Evolutionary conservation across 2,329 filamentous ascomycete species (phyloP), one percentile per base, ranked within the genome.

Genomic region (Diaporthe sp.): DNA sequence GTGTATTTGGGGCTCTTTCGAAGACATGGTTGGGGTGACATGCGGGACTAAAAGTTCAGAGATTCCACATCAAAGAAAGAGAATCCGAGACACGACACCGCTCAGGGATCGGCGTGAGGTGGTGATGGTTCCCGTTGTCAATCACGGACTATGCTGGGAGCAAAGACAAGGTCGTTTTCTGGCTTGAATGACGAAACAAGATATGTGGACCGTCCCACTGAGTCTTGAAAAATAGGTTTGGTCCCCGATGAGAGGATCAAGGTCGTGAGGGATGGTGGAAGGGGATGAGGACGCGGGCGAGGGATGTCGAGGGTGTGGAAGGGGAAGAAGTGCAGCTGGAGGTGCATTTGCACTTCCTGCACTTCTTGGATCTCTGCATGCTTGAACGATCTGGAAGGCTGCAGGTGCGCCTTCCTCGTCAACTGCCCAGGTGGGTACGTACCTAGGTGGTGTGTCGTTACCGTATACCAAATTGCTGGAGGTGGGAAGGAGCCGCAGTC

Each of bases 41-140:
- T 1, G 12, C 4, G 20, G 5, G 31, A 25, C 22, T 2, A 1
- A 6, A n/a, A 5, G 3, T 10, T n/a, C 22, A 2, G 4, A 10
- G 12, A 7, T 28, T 5, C 4, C 7, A 4, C 7, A 5, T 25
- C 13, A 25, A 7, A 39, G 5, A n/a, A 9, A 49, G 42, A 17
- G 28, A 0, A 10, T 17, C 20, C 25, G 28, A 37, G 44, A 15
- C 34, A 47, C 9, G n/a, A 1, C 2, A n/a, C 3, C n/a, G 17
- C 22, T 28, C 42, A 20, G 39, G 7, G 42, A 20, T 9, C 3
- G 42, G 20, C 4, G 25, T 17, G 20, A n/a, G 61, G 3, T 12
- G 25, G 7, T 28, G 12, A 17, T 39, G 31, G 4, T 42, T 4
- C 8, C 10, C 17, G 28, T 1, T 39, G 47, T 53, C 34, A 42